Percentiles rank a stretch among this genome's conserved stretches.
Evolutionary conservation across 768 basidiomycete genomes (phyloP).

Genomic region (Glaciozyma antarctica): DNA sequence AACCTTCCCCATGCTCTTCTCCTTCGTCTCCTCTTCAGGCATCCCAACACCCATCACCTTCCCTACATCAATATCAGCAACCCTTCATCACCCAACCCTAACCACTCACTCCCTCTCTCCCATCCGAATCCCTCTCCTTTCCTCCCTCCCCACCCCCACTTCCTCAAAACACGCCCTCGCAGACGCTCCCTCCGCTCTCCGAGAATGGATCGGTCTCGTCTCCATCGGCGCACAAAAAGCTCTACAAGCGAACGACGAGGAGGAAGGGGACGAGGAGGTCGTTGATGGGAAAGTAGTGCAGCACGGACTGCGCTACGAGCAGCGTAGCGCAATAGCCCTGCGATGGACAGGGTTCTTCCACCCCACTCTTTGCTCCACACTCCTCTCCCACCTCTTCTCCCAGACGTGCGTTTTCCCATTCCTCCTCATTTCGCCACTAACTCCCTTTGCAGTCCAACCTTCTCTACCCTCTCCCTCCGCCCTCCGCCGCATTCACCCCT

Average conservation of each 20-base stretch:
- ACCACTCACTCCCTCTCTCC: not conserved
- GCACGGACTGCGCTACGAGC: not conserved
- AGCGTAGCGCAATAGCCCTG: not conserved
- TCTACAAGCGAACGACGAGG: not conserved
- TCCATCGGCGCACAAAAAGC: not conserved
- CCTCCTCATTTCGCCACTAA: not conserved
- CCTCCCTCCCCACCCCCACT: not conserved
- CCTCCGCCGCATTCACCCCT: slow-evolving; percentile 21
- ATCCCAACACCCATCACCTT: slow-evolving; percentile 1
- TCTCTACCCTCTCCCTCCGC: slow-evolving; percentile 9
- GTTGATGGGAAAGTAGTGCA: slow-evolving; percentile 8
- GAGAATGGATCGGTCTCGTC: slow-evolving; percentile 21
- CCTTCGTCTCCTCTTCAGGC: slow-evolving; percentile 1
- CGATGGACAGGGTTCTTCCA: slow-evolving; percentile 17
- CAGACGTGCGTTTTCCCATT: not conserved
- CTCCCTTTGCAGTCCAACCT: not conserved
- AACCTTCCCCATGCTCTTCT: slow-evolving; percentile 20
- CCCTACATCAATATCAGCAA: not conserved
- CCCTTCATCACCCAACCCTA: not conserved
- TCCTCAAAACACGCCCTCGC: not conserved
- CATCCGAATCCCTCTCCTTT: slow-evolving; percentile 3
- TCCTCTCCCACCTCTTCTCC: not conserved
- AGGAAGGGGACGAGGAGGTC: not conserved
- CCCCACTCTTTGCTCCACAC: not conserved
- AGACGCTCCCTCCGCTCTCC: slow-evolving; percentile 12